Evolutionary conservation across 805 yeast genomes (phyloP), one percentile per base, ranked within the genome.

Genomic region (Vanderwaltozyma polyspora): DNA sequence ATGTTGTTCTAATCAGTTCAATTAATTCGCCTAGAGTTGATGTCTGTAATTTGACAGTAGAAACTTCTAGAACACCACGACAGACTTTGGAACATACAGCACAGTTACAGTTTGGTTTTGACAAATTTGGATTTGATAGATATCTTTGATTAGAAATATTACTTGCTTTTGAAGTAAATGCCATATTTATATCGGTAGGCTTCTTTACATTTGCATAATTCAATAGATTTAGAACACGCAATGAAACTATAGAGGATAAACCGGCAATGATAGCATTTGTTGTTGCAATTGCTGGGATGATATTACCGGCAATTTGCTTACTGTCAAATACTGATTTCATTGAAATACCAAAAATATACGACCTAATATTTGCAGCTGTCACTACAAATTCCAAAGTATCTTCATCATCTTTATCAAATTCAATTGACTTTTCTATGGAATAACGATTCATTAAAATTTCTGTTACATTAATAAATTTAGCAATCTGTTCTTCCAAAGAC

Each of bases 261-360:
- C 98, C 98, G 0, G 95, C 86, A 46, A 91, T 78, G 11, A 91
- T 79, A 1, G 98, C 97, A 56, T 91, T 91, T 3, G 96, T 89
- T 2, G 98, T 91, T 5, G 98, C 97, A 46, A 93, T 87, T 0
- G 98, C 98, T 0, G 99, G 98, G 27, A 91, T 91, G 48, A 91
- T 91, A 57, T 89, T 91, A 5, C 99, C 99, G 0, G 98, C 98
- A 43, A 89, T 86, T 49, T 82, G 93, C 55, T 91, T 91, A 41
- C 82, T 73, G 40, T 85, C 94, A 52, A 93, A 91, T 39, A 82
- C 78, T 3, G 91, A 68, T 51, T 80, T 79, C 33, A 64, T 45
- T 23, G 76, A 81, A 37, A 87, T 86, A 17, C 67, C 64, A 51
- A 87, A 89, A 2, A 82, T 68, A 32, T 49, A 51, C 0, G 89